Base-by-base conservation (phyloP, 2,329 filamentous ascomycete species). In the Hypocrella siamensis region DNA sequence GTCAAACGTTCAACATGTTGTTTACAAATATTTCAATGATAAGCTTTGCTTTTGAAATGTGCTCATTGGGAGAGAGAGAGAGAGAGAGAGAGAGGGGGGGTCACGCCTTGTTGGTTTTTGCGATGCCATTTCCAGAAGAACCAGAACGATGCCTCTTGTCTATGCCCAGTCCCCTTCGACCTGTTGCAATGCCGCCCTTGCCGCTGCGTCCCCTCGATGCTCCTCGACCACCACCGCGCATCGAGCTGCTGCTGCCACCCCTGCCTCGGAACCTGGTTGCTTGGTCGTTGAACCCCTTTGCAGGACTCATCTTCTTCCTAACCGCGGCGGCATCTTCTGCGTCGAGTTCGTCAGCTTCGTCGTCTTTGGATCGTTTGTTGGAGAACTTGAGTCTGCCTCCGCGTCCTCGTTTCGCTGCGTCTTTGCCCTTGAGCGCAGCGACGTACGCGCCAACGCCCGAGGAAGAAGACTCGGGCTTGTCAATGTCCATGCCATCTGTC, bases 361-460 rank as follows among this genome's bases (percentile, higher is more conserved):
- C 60, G 18, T 59, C 59, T 30, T 57, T 57, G 34, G 53, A 53
- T 34, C 60, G 62, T 48, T 65, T 69, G 53, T 80, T 81, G 24
- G 70, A 75, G 58, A 79, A 80, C 60, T 80, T 81, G 44, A 82
- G 60, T 52, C 73, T 71, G 28, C 76, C 77, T 31, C 74, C 68
- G 37, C 73, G 67, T 16, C 76, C 75, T 26, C 75, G 66, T 45
- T 66, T 66, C 14, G 70, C 72, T 2, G 67, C 70, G 44, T 81
- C 74, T 46, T 73, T 70, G 47, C 76, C 70, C 49, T 72, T 71
- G 40, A 82, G 64, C 15, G 77, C 77, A 11, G 73, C 71, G 26
- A 81, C 73, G 48, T 81, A 81, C 16, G 77, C 77, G 37, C 67
- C 68, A 4, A 81, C 71, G 10, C 75, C 75, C 7, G 25, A 26